These are phyloP conservation scores for Sanghuangporus baumii DNA, from an alignment of 1,284 basidiomycete genomes.

Conservation along the genomic window DNA sequence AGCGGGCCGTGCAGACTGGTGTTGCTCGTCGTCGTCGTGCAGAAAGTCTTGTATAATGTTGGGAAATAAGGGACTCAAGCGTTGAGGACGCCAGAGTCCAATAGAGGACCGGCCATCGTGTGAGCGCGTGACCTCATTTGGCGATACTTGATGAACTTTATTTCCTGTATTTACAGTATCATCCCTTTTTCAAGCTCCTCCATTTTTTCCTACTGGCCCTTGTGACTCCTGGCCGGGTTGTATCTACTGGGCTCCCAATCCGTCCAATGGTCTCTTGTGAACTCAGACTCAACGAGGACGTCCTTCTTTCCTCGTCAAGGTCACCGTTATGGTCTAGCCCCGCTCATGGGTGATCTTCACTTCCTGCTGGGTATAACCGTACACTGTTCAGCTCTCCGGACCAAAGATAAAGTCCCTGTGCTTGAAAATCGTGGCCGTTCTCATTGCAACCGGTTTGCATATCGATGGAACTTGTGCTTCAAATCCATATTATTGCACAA, in stretches of 20 bases:
- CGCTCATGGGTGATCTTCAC: background rate
- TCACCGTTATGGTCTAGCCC: background rate
- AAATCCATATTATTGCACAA: too few relatives aligned
- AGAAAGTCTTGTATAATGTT: background rate
- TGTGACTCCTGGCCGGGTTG: background rate
- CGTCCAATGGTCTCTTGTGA: background rate
- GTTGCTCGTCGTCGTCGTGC: background rate
- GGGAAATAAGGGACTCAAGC: conserved; percentile 1
- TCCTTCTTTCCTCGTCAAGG: background rate
- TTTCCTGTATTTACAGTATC: background rate
- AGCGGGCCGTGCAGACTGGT: background rate
- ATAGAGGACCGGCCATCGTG: background rate
- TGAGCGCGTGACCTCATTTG: background rate
- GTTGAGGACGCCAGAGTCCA: background rate
- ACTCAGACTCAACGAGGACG: background rate
- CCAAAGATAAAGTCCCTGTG: too few relatives aligned
- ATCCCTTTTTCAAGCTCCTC: background rate
- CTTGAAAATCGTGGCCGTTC: too few relatives aligned
- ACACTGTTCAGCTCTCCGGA: too few relatives aligned
- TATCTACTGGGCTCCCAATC: background rate
- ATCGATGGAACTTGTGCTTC: too few relatives aligned
- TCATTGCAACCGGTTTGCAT: too few relatives aligned
- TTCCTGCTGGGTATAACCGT: background rate
- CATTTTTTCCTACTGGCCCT: background rate
- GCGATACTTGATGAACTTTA: background rate